Evolutionary conservation across 345 rosid genomes (phyloP).

Genomic region (Hibiscus syriacus): DNA sequence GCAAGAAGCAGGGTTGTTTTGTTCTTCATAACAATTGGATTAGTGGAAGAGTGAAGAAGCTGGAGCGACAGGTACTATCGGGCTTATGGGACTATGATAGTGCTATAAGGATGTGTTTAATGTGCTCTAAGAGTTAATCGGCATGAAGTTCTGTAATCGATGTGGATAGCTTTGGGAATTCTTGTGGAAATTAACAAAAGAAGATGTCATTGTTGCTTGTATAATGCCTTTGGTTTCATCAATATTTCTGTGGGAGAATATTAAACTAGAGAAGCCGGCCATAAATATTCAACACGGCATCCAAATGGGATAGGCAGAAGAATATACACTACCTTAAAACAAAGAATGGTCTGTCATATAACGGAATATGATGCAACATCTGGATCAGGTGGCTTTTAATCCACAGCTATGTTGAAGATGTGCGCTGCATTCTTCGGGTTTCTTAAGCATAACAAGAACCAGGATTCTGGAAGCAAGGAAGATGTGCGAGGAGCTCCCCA

Average conservation of each 20-base stretch:
- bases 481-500: constrained; percentile 15
- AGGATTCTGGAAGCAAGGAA: constrained; percentile 12
- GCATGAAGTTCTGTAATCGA: not conserved
- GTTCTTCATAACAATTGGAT: constrained; percentile 84
- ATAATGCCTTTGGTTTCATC: constrained; percentile 34
- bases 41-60: constrained; percentile 76
- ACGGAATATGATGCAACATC: constrained; percentile 8
- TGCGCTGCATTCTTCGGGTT: constrained; percentile 23
- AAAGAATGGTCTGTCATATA: not conserved
- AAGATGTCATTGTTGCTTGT: not conserved
- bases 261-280: constrained; percentile 20
- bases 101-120: constrained; percentile 59
- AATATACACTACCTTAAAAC: constrained; percentile 1
- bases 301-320: constrained; percentile 2
- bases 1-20: constrained; percentile 47
- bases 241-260: constrained; percentile 7
- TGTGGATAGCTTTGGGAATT: constrained; percentile 20
- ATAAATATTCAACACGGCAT: constrained; percentile 15
- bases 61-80: constrained; percentile 61
- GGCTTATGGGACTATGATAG: constrained; percentile 79
- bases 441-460: constrained; percentile 7
- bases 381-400: constrained; percentile 15
- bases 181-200: constrained; percentile 12
- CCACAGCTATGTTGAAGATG: constrained; percentile 25
- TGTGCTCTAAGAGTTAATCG: constrained; percentile 15